Conservation (phyloP, 163 green algal species). For the Scenedesmus sp. region DNA sequence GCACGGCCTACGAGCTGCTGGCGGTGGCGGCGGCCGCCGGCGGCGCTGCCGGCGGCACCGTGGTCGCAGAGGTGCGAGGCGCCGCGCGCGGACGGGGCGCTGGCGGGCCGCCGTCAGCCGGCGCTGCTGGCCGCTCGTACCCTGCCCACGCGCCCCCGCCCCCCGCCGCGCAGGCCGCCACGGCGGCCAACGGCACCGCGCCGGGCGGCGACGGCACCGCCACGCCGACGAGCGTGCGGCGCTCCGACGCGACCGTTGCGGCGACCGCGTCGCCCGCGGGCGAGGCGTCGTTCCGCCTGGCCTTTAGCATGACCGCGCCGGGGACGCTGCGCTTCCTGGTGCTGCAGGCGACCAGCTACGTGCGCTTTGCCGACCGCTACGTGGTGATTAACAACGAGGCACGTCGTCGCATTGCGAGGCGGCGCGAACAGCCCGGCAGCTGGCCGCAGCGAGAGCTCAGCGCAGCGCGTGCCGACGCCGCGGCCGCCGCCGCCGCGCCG, state of each 20-base stretch:
- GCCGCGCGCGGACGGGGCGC: background rate
- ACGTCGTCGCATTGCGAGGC: no score
- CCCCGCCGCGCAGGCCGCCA: background rate
- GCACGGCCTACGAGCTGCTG: slow-evolving; percentile 16
- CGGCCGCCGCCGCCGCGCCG: no score
- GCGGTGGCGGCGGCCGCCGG: background rate
- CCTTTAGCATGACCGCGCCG: slow-evolving; percentile 9
- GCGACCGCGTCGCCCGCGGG: background rate
- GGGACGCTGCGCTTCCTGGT: slow-evolving; percentile 35
- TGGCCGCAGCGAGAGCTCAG: no score
- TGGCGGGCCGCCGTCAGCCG: background rate
- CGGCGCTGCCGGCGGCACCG: no score
- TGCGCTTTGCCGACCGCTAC: slow-evolving; percentile 31
- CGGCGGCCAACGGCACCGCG: background rate
- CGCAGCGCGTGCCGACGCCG: no score
- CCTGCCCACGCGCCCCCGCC: background rate
- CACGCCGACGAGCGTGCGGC: background rate
- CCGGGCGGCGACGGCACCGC: background rate
- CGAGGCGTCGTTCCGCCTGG: slow-evolving; percentile 24
- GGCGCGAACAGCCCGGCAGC: no score
- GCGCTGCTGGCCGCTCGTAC: slow-evolving; percentile 6
- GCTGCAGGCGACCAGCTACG: slow-evolving; percentile 17
- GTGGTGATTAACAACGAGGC: slow-evolving; percentile 21
- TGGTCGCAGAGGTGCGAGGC: no score
- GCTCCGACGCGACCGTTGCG: no score